phyloP scores from a whole-genome alignment of 179 eudicot genomes.

The Camellia oleifera region DNA sequence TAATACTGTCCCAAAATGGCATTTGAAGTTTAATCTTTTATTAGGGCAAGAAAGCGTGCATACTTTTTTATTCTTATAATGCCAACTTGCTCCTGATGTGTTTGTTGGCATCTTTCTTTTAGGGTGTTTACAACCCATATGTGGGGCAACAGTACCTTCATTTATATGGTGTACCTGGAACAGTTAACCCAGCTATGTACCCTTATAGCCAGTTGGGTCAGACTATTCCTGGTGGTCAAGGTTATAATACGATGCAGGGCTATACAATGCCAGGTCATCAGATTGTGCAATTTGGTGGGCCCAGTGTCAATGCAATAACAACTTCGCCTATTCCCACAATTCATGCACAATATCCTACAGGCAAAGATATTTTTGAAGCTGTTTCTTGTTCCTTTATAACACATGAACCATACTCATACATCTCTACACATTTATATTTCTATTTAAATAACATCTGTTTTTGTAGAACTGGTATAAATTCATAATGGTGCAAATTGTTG shows the following conservation, averaged over 20 bases:
- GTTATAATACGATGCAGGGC: conserved; percentile 63
- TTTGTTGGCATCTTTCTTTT: conserved; percentile 7
- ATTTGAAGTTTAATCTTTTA: neutral
- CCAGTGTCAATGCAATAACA: conserved; percentile 57
- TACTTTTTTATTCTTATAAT: neutral
- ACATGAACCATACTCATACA: neutral
- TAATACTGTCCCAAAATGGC: conserved; percentile 16
- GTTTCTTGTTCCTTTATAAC: neutral
- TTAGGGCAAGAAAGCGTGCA: neutral
- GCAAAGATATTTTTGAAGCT: conserved; percentile 23
- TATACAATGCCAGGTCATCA: conserved; percentile 79
- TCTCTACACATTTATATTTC: neutral
- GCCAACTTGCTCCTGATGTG: conserved; percentile 4
- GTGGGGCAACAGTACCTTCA: conserved; percentile 81
- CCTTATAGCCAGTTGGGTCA: conserved; percentile 81
- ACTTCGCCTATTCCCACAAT: conserved; percentile 66
- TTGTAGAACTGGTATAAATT: neutral
- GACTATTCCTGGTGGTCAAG: conserved; percentile 54
- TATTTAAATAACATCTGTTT: neutral
- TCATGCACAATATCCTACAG: conserved; percentile 70
- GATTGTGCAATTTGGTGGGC: conserved; percentile 67
- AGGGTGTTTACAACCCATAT: conserved; percentile 90
- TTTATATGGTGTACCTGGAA: conserved; percentile 82
- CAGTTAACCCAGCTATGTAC: conserved; percentile 59
- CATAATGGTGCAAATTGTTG: neutral